These are phyloP conservation scores for Exophiala sp. DNA, from an alignment of 2,329 filamentous ascomycete genomes.

Conservation along the genomic window DNA sequence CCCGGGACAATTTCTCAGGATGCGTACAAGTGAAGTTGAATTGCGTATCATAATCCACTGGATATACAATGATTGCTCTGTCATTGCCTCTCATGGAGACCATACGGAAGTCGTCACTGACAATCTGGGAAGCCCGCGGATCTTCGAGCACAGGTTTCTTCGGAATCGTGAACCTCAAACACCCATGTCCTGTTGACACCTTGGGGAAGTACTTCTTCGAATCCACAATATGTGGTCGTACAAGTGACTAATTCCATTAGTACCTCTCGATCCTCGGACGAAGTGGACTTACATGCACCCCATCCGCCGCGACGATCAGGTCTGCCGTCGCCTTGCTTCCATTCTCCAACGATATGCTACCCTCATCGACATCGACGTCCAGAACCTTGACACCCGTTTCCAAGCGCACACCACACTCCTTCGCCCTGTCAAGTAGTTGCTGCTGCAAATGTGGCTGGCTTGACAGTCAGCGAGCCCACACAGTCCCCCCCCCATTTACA, in stretches of 20 bases:
- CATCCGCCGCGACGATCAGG: constrained; percentile 2
- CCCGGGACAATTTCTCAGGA: neutral
- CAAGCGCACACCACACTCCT: neutral
- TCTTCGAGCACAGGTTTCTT: neutral
- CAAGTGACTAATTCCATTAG: too few species aligned
- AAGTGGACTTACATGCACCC: constrained; percentile 1
- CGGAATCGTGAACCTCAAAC: neutral
- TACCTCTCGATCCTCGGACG: too few species aligned
- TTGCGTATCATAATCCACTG: neutral
- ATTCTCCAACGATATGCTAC: neutral
- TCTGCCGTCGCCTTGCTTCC: neutral
- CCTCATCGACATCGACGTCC: neutral
- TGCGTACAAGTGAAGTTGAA: neutral
- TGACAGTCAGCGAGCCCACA: too few species aligned
- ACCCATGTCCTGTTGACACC: neutral
- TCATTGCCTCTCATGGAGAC: neutral
- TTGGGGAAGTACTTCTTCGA: neutral
- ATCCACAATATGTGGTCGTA: neutral
- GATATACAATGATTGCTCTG: neutral
- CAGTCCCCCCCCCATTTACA: too few species aligned
- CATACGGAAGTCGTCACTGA: neutral
- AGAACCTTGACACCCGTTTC: neutral
- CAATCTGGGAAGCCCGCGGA: neutral
- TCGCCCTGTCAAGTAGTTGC: neutral
- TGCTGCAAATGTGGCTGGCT: too few species aligned